phyloP scores from a whole-genome alignment of 768 basidiomycete species.

The Agaricus blazei region DNA sequence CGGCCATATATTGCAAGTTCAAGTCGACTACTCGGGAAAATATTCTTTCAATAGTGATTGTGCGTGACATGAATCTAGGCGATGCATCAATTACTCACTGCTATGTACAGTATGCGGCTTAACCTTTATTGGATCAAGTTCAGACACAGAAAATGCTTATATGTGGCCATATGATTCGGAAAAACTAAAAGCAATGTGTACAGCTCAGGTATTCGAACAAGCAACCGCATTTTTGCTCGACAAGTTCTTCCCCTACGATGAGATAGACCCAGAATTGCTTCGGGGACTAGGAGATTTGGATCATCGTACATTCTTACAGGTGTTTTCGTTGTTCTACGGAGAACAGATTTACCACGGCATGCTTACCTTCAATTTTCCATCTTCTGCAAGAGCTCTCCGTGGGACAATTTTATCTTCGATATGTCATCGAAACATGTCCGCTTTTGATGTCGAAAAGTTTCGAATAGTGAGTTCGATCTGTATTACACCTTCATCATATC shows the following conservation, averaged over 20 bases:
- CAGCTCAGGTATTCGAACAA: too few species aligned
- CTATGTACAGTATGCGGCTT: too few species aligned
- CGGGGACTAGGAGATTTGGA: not conserved
- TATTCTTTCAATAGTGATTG: not conserved
- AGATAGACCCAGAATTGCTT: not conserved
- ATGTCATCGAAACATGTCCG: not conserved
- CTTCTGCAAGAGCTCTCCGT: not conserved
- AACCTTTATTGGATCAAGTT: too few species aligned
- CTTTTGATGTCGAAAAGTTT: not conserved
- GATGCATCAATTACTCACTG: too few species aligned
- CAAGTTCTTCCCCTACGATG: not conserved
- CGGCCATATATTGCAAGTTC: not conserved
- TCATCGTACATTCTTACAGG: not conserved
- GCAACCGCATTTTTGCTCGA: not conserved
- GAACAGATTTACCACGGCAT: too few species aligned
- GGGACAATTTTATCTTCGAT: not conserved
- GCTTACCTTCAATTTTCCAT: not conserved
- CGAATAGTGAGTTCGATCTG: not conserved
- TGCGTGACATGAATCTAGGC: not conserved
- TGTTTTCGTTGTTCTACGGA: too few species aligned
- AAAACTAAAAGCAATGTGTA: too few species aligned
- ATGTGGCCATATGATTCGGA: too few species aligned
- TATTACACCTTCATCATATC: not conserved
- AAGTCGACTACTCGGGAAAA: not conserved
- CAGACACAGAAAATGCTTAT: too few species aligned